Evolutionary conservation across 2,329 filamentous ascomycete species (phyloP).

Genomic region (Pseudogymnoascus pannorum): DNA sequence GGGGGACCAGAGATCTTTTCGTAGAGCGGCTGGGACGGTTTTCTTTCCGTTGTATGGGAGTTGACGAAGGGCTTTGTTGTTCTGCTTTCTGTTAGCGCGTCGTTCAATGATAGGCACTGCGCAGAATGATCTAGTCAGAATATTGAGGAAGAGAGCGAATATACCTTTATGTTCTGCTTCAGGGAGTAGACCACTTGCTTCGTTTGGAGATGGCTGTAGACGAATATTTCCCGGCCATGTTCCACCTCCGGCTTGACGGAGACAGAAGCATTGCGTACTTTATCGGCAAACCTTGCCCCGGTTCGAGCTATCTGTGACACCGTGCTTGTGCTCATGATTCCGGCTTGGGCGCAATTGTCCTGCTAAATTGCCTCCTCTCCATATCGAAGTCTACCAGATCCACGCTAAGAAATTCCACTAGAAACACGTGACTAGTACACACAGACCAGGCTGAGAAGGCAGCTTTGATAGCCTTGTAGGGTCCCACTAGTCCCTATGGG

Average conservation of each 20-base stretch:
- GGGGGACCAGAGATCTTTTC: slow-evolving; percentile 61
- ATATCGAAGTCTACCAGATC: slow-evolving; percentile 8
- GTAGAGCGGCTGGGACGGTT: slow-evolving; percentile 52
- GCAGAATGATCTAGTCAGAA: too few relatives aligned
- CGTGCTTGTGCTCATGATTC: not conserved
- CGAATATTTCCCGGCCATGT: slow-evolving; percentile 32
- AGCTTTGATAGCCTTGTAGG: not conserved
- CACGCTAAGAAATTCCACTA: slow-evolving; percentile 5
- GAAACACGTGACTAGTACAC: not conserved
- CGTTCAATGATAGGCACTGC: not conserved
- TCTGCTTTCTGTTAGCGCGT: slow-evolving; percentile 22
- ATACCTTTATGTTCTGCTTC: slow-evolving; percentile 29
- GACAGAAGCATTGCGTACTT: slow-evolving; percentile 9
- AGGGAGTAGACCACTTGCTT: slow-evolving; percentile 36
- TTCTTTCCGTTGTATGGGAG: slow-evolving; percentile 63
- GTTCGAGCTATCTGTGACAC: slow-evolving; percentile 1
- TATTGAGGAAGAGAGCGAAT: not conserved
- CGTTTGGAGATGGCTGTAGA: slow-evolving; percentile 33
- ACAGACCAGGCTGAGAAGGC: not conserved
- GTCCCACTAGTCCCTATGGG: not conserved
- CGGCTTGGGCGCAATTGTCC: slow-evolving; percentile 5
- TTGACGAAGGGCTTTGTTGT: slow-evolving; percentile 45
- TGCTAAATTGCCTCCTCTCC: slow-evolving; percentile 6
- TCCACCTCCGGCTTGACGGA: slow-evolving; percentile 16
- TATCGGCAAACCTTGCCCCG: slow-evolving; percentile 1